Evolutionary conservation across 306 rosid genomes (phyloP), one percentile per base, ranked within the genome.

Genomic region (Rubus idaeus): DNA sequence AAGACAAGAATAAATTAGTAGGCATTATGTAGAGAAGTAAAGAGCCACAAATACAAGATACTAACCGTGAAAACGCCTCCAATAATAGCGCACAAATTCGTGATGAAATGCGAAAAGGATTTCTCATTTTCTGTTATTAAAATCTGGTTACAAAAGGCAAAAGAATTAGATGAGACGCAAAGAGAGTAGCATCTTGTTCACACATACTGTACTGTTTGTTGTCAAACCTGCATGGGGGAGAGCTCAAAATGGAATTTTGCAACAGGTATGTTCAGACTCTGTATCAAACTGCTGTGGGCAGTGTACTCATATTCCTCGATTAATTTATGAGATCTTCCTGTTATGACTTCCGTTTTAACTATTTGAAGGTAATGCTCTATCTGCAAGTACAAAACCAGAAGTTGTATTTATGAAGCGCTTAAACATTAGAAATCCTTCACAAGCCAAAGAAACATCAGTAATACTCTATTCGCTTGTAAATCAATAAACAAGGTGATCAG

Each of bases 21-120:
- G 9, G 10, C 76, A 45, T 30, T 50, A 52, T 67, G 56, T 64
- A 73, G 76, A 47, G n/a, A 39, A 41, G 45, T 10, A 70, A 56
- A 4, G 58, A 47, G 18, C 77, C 12, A 23, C 13, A 56, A 23
- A 63, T 5, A 20, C 20, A 14, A 77, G 75, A 82, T 84, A 88
- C 98, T 42, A 75, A 95, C 98, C 97, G 98, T 95, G 88, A 95
- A 95, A 87, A 95, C 82, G 18, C 98, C 98, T 73, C 98, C 98
- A 70, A 95, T 92, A 61, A 95, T 95, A 18, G 98, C 98, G 9
- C 98, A 95, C 70, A 95, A 86, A 77, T 92, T 95, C 12, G 98
- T 95, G 76, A 95, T 80, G 70, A 95, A 95, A 91, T 95, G 98
- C 44, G 97, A 90, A 81, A 92, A 90, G 39, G 98, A 90, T 88